Conservation (phyloP, 1,139 yeast species). For the Meyerozyma smithsonii region DNA sequence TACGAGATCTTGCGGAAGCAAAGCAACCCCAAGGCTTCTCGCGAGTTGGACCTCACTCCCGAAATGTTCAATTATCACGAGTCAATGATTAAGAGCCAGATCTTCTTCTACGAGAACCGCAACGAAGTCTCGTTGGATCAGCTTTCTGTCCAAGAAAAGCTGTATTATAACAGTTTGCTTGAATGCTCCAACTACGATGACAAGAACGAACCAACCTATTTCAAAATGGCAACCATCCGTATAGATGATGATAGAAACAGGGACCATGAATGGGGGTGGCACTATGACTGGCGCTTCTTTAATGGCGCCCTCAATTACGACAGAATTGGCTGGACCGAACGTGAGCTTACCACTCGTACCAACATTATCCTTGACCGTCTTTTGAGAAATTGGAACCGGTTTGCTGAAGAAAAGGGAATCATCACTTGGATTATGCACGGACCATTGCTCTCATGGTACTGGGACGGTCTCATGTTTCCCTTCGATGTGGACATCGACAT, state of each 20-base stretch:
- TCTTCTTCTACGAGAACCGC: constrained; percentile 14
- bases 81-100: constrained; percentile 15
- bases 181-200: constrained; percentile 10
- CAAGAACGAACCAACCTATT: constrained; percentile 14
- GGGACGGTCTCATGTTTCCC: constrained; percentile 21
- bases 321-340: constrained; percentile 14
- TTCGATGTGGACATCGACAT: constrained; percentile 18
- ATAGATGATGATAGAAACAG: constrained; percentile 13
- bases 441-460: constrained; percentile 19
- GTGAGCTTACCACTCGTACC: constrained; percentile 13
- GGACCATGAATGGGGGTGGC: constrained; percentile 28
- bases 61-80: constrained; percentile 21
- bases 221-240: constrained; percentile 16
- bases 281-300: constrained; percentile 20
- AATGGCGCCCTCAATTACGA: constrained; percentile 15
- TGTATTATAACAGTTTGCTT: constrained; percentile 12
- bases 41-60: constrained; percentile 15
- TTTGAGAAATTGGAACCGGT: constrained; percentile 18
- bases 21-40: constrained; percentile 12
- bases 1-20: constrained; percentile 15
- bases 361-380: constrained; percentile 24
- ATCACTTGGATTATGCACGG: constrained; percentile 22
- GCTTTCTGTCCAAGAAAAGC: constrained; percentile 7
- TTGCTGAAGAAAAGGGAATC: constrained; percentile 27
- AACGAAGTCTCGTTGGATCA: constrained; percentile 7